Evolutionary conservation across 1,284 basidiomycete genomes (phyloP).

Genomic region (Retiboletus flavoniger): DNA sequence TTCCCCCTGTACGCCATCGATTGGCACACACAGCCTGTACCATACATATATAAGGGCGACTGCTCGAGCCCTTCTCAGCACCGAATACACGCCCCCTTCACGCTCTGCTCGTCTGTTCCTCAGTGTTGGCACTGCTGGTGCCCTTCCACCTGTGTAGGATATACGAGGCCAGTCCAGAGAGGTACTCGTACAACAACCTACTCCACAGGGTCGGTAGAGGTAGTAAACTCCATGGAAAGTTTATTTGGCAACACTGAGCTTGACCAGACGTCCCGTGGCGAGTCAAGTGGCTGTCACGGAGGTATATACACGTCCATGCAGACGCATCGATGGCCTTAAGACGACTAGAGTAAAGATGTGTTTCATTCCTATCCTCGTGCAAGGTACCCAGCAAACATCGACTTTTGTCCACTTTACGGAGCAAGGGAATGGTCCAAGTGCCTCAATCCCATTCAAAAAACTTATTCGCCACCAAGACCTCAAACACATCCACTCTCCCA

Average conservation of each 20-base stretch:
- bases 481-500: not conserved
- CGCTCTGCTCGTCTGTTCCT: too few relatives aligned
- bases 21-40: too few relatives aligned
- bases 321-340: not conserved
- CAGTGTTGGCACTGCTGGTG: too few relatives aligned
- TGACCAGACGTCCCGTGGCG: not conserved
- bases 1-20: too few relatives aligned
- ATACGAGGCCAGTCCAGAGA: constrained; percentile 41
- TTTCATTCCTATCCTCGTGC: not conserved
- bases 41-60: too few relatives aligned
- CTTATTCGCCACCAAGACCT: not conserved
- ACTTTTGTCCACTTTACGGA: not conserved
- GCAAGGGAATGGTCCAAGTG: not conserved
- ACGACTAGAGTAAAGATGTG: not conserved
- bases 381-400: not conserved
- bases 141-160: too few relatives aligned
- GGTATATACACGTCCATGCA: not conserved
- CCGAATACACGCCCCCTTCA: too few relatives aligned
- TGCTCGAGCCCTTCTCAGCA: too few relatives aligned
- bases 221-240: not conserved
- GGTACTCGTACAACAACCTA: constrained; percentile 46
- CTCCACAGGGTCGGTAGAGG: constrained; percentile 38
- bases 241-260: not conserved
- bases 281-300: not conserved
- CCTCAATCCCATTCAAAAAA: not conserved